These are phyloP conservation scores for Kwoniella europaea DNA, from an alignment of 768 basidiomycete species.

Conservation along the genomic window DNA sequence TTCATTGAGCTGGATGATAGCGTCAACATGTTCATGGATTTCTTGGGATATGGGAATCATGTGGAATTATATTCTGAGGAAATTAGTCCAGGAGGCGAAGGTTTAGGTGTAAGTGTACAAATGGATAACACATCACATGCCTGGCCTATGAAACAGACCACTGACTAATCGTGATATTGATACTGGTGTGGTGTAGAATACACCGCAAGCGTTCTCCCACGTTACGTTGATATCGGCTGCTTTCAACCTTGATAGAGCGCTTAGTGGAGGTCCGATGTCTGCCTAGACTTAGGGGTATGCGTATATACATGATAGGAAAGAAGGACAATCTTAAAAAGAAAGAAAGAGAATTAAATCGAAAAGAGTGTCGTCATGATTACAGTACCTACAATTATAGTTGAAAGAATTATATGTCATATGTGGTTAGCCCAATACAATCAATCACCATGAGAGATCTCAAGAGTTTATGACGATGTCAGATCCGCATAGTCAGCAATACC, in stretches of 20 bases:
- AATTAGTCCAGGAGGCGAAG: slow-evolving; percentile 71
- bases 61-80: slow-evolving; percentile 78
- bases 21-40: slow-evolving; percentile 77
- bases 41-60: slow-evolving; percentile 73
- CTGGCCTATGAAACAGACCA: slow-evolving; percentile 22
- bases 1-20: slow-evolving; percentile 9
- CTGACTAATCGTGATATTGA: no score
- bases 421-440: no score
- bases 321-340: background rate
- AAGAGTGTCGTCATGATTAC: no score
- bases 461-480: background rate
- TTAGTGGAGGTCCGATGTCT: slow-evolving; percentile 12
- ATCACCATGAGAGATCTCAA: no score
- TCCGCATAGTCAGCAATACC: background rate
- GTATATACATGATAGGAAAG: background rate
- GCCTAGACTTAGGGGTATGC: background rate
- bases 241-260: slow-evolving; percentile 55
- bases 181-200: slow-evolving; percentile 35
- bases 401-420: no score
- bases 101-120: slow-evolving; percentile 59
- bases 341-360: background rate
- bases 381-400: no score
- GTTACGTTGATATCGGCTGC: slow-evolving; percentile 56
- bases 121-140: slow-evolving; percentile 57
- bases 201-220: slow-evolving; percentile 59